Conservation (phyloP, 495 filamentous ascomycete genomes). For the Tuber melanosporum region DNA sequence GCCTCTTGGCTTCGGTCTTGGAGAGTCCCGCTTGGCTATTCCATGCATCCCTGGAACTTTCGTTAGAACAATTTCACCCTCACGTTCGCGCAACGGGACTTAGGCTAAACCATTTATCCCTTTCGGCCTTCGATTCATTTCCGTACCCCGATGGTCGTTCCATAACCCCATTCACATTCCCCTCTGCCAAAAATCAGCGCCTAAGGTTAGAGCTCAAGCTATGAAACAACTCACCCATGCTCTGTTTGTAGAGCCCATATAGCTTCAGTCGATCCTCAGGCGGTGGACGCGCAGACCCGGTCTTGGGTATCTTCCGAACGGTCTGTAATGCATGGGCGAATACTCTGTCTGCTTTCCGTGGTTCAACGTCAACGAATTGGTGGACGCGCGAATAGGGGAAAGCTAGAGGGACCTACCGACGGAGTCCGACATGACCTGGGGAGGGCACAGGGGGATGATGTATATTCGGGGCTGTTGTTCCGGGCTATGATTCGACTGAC, state of each 20-base stretch:
- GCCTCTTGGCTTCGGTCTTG: slow-evolving; percentile 87
- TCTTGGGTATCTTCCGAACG: slow-evolving; percentile 92
- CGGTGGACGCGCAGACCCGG: slow-evolving; percentile 80
- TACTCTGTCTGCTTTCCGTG: slow-evolving; percentile 65
- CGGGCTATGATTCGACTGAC: neutral
- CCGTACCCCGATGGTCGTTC: slow-evolving; percentile 59
- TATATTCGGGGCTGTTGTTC: neutral
- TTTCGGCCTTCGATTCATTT: slow-evolving; percentile 52
- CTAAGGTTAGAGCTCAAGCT: neutral
- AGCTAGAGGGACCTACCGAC: slow-evolving; percentile 26
- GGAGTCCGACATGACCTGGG: slow-evolving; percentile 34
- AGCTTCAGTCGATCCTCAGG: slow-evolving; percentile 76
- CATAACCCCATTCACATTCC: slow-evolving; percentile 89
- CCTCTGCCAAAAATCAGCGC: slow-evolving; percentile 52
- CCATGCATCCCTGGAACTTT: slow-evolving; percentile 67
- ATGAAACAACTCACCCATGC: slow-evolving; percentile 59
- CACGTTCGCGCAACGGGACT: neutral
- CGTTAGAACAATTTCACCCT: neutral
- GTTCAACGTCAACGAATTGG: slow-evolving; percentile 13
- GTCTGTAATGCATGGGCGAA: slow-evolving; percentile 98
- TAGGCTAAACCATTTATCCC: slow-evolving; percentile 51
- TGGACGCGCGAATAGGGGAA: neutral
- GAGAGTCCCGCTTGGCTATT: slow-evolving; percentile 70
- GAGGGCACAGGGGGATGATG: neutral
- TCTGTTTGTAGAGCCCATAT: slow-evolving; percentile 98